Evolutionary conservation across 2,329 filamentous ascomycete genomes (phyloP).

Genomic region (Aspergillus sp.): DNA sequence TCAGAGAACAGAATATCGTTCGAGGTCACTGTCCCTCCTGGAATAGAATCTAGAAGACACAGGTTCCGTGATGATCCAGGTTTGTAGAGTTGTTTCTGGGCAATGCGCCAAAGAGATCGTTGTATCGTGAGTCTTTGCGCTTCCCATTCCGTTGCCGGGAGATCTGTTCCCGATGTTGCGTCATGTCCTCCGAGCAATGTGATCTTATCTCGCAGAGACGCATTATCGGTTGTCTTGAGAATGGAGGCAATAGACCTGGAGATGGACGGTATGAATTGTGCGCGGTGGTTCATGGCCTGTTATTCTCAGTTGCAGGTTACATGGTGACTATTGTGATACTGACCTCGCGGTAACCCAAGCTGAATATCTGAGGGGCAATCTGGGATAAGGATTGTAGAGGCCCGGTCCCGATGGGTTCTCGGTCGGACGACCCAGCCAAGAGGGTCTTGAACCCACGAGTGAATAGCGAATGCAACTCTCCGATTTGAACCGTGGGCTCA

Average conservation of each 20-base stretch:
- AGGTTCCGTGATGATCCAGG: conserved; percentile 12
- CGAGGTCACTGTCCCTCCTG: background rate
- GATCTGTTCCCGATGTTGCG: background rate
- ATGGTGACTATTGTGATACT: background rate
- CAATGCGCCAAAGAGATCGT: conserved; percentile 32
- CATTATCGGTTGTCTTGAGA: conserved; percentile 21
- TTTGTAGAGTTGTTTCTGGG: conserved; percentile 26
- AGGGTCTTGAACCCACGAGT: conserved; percentile 22
- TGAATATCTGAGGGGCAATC: conserved; percentile 31
- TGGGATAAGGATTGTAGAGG: conserved; percentile 18
- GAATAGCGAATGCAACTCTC: conserved; percentile 21
- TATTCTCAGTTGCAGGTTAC: background rate
- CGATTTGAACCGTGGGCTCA: background rate
- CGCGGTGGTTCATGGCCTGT: conserved; percentile 37
- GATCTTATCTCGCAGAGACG: conserved; percentile 14
- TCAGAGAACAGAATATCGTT: background rate
- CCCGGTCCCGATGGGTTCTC: background rate
- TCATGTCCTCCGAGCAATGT: conserved; percentile 4
- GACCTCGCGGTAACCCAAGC: conserved; percentile 29
- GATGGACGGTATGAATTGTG: conserved; percentile 33
- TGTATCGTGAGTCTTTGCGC: conserved; percentile 21
- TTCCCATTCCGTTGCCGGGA: background rate
- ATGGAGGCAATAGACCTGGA: conserved; percentile 34
- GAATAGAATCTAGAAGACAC: background rate
- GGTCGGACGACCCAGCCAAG: background rate